These are phyloP conservation scores for Alternaria consortialis DNA, from an alignment of 2,329 filamentous ascomycete species.

Conservation along the genomic window DNA sequence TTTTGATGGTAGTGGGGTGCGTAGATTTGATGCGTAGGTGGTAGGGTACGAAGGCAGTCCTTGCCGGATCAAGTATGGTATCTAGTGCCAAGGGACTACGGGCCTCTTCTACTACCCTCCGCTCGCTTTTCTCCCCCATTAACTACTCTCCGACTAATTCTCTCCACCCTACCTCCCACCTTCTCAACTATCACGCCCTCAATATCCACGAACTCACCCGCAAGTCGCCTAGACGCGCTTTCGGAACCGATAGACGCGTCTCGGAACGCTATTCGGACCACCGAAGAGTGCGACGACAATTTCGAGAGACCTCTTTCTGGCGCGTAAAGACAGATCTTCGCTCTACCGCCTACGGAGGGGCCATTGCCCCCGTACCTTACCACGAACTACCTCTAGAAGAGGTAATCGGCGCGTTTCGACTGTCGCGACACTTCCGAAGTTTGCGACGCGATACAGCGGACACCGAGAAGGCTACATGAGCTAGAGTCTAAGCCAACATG, in stretches of 20 bases:
- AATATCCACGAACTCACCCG: slow-evolving; percentile 40
- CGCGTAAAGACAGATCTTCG: slow-evolving; percentile 28
- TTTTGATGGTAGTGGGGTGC: slow-evolving; percentile 47
- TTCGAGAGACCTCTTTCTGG: slow-evolving; percentile 33
- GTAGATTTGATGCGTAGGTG: slow-evolving; percentile 38
- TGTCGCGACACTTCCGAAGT: slow-evolving; percentile 38
- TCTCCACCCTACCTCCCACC: slow-evolving; percentile 41
- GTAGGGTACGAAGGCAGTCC: slow-evolving; percentile 38
- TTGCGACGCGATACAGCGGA: slow-evolving; percentile 38
- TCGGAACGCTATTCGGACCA: slow-evolving; percentile 45
- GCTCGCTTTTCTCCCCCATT: slow-evolving; percentile 38
- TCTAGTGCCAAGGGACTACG: slow-evolving; percentile 28
- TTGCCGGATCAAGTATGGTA: slow-evolving; percentile 37
- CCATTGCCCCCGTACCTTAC: slow-evolving; percentile 12
- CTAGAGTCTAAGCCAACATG: slow-evolving; percentile 40
- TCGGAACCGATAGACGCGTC: slow-evolving; percentile 54
- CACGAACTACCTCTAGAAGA: slow-evolving; percentile 4
- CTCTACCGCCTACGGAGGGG: slow-evolving; percentile 18
- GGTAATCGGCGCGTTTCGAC: slow-evolving; percentile 21
- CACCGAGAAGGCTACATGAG: slow-evolving; percentile 42
- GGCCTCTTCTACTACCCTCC: slow-evolving; percentile 41
- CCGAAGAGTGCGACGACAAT: slow-evolving; percentile 42
- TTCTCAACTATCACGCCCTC: slow-evolving; percentile 37
- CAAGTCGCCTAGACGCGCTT: slow-evolving; percentile 52
- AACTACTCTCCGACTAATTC: slow-evolving; percentile 48